Evolutionary conservation across 2,329 filamentous ascomycete genomes (phyloP), one percentile per base, ranked within the genome.

Genomic region (Talaromyces sp.): DNA sequence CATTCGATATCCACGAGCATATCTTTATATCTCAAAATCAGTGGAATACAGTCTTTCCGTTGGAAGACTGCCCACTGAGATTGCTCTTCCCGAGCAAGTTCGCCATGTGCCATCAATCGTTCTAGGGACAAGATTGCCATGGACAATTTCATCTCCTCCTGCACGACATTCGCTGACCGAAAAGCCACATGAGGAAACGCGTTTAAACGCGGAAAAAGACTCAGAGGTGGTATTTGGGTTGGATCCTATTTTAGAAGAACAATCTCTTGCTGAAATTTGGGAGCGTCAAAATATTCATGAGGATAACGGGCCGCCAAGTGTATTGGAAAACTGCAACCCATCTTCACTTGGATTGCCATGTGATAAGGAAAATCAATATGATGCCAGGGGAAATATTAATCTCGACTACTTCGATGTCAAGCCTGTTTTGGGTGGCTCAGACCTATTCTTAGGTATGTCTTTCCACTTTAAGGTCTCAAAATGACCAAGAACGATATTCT

Each of bases 11-110:
- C 68, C 68, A 0, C 65, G 68, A 15, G 70, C 68, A 1, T 71
- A 71, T 47, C 64, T 71, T 1, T 64, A 70, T 13, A 70, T 70
- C 28, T 71, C 68, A 7, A 70, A 64, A 2, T 66, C 64, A 1
- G 65, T 71, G 15, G 68, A 71, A 33, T 69, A 70, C 32, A 68
- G 65, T 22, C 60, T 70, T 4, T 49, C 67, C 0, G 60, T 67
- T 4, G 66, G 67, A 0, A 59, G 64, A 11, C 28, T 71, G 3
- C 69, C 69, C 6, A 65, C 63, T n/a, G 67, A 66, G 1, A 60
- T 51, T 11, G 63, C 59, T 2, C 61, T 71, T 19, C 69, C 69
- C n/a, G 62, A 64, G 22, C 55, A 67, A 6, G 67, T 71, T 4
- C 63, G 68, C 0, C 64, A 67, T 3, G 65, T 68, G 10, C 62